phyloP scores from a whole-genome alignment of 768 basidiomycete species.

The Tricholoma matsutake region DNA sequence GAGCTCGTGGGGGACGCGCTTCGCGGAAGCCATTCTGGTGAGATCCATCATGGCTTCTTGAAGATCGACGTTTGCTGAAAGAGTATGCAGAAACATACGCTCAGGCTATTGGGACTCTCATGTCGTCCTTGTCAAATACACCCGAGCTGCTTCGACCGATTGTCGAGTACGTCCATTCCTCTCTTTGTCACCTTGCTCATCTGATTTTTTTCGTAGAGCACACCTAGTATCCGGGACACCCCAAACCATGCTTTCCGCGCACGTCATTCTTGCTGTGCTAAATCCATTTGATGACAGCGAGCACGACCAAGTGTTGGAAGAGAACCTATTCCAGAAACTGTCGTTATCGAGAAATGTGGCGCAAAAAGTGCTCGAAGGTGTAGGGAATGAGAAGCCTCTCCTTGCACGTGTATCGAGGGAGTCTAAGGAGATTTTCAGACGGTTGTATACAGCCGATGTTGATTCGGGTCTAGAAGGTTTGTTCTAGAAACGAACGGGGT shows the following conservation, averaged over 20 bases:
- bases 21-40: slow-evolving; percentile 67
- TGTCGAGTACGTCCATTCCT: slow-evolving; percentile 51
- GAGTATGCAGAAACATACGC: slow-evolving; percentile 59
- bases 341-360: slow-evolving; percentile 59
- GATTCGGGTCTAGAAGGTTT: slow-evolving; percentile 44
- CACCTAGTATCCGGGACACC: slow-evolving; percentile 69
- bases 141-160: slow-evolving; percentile 63
- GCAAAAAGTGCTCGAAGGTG: slow-evolving; percentile 70
- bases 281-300: slow-evolving; percentile 46
- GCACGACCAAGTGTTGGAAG: slow-evolving; percentile 10
- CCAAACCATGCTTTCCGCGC: slow-evolving; percentile 58
- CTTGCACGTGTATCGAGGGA: slow-evolving; percentile 82
- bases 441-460: slow-evolving; percentile 23
- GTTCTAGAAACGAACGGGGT: slow-evolving; percentile 28
- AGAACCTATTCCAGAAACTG: slow-evolving; percentile 64
- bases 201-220: slow-evolving; percentile 34
- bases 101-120: slow-evolving; percentile 58
- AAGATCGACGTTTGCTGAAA: slow-evolving; percentile 6
- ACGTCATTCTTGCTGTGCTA: slow-evolving; percentile 57
- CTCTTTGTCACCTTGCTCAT: slow-evolving; percentile 6
- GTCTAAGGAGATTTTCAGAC: slow-evolving; percentile 67
- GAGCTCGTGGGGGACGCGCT: slow-evolving; percentile 82
- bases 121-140: slow-evolving; percentile 60
- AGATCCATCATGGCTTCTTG: slow-evolving; percentile 3
- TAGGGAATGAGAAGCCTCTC: slow-evolving; percentile 63